phyloP scores from a whole-genome alignment of 106 monocot genomes.

The Dactylorhiza incarnata region DNA sequence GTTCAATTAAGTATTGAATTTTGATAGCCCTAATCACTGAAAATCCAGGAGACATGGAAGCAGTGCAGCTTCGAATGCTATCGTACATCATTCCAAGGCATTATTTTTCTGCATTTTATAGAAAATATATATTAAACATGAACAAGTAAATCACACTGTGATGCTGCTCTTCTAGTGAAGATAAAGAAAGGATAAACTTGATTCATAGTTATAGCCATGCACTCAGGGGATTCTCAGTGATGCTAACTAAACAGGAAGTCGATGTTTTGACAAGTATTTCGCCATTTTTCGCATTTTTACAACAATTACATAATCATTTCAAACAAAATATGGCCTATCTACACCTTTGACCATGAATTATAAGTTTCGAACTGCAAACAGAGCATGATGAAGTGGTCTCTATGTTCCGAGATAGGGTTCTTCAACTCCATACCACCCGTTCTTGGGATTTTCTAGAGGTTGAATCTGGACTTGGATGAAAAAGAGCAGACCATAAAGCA shows the following conservation, averaged over 20 bases:
- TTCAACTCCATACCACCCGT: no score
- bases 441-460: no score
- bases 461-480: no score
- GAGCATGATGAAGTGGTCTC: no score
- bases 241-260: conserved; percentile 79
- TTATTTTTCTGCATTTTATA: background rate
- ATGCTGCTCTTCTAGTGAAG: conserved; percentile 30
- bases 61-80: conserved; percentile 56
- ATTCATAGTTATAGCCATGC: conserved; percentile 73
- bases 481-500: no score
- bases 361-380: no score
- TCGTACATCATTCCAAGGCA: conserved; percentile 69
- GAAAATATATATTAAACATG: background rate
- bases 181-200: conserved; percentile 56
- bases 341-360: no score
- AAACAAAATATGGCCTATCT: no score
- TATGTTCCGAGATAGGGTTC: no score
- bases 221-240: conserved; percentile 83
- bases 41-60: conserved; percentile 23
- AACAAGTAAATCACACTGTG: background rate
- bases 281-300: background rate
- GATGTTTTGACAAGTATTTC: conserved; percentile 29
- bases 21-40: no score
- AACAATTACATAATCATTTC: background rate
- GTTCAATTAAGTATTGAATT: no score